These are phyloP conservation scores for Alternaria sp. DNA, from an alignment of 2,329 filamentous ascomycete species.

Conservation along the genomic window DNA sequence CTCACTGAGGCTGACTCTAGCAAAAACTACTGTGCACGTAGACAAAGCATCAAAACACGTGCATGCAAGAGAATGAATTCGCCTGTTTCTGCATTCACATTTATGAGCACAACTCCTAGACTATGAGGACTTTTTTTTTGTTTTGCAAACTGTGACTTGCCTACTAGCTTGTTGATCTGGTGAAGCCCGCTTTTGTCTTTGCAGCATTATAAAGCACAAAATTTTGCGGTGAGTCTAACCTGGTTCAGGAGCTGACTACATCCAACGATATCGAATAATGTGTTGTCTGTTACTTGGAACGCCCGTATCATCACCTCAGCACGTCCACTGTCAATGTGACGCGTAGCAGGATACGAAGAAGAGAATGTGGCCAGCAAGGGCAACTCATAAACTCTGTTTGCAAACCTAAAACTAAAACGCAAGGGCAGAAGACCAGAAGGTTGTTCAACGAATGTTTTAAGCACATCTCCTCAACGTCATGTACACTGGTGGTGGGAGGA, in stretches of 20 bases:
- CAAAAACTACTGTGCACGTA: background rate
- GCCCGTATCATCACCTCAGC: background rate
- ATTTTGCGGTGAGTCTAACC: slow-evolving; percentile 1
- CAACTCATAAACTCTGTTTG: background rate
- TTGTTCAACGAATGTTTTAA: background rate
- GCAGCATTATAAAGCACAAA: slow-evolving; percentile 4
- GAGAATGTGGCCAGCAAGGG: no score
- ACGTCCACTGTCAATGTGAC: no score
- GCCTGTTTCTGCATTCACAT: no score
- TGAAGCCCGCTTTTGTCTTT: background rate
- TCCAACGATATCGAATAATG: background rate
- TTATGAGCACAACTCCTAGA: background rate
- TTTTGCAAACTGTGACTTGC: background rate
- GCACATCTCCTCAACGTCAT: background rate
- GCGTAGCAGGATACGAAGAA: no score
- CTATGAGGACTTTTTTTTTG: background rate
- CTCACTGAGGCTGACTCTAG: background rate
- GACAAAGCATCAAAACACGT: background rate
- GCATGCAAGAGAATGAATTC: background rate
- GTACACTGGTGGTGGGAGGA: background rate
- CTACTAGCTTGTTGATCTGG: background rate
- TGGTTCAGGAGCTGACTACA: background rate
- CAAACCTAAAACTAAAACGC: background rate
- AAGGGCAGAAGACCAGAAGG: background rate
- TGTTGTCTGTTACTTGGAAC: background rate